Evolutionary conservation across 1,284 basidiomycete species (phyloP), one percentile per base, ranked within the genome.

Genomic region (Apiotrichum gamsii): DNA sequence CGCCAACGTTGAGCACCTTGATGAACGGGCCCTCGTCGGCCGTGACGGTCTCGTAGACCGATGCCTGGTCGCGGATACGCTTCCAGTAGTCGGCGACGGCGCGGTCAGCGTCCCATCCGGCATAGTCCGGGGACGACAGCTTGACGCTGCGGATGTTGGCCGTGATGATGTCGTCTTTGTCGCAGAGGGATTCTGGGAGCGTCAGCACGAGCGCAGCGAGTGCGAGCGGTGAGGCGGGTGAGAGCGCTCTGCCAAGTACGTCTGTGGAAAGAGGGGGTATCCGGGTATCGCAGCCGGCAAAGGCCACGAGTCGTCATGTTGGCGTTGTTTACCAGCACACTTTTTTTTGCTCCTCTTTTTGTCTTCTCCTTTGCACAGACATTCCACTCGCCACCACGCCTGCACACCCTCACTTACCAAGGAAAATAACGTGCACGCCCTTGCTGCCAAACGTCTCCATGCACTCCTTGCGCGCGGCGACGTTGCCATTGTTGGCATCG

Each of bases 91-190:
- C 93, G 54, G 83, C 77, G 3, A 97, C 82, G 0, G 94, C 95
- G 56, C 83, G 79, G 64, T 97, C 87, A 28, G 88, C 85, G 58
- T 95, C 81, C 93, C 94, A 97, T 3, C 80, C 82, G 44, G 83
- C 81, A 69, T 98, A 99, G 70, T 97, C 93, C 3, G 93, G 94
- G 19, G 93, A 97, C 18, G 90, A 94, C 41, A 98, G 89, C 78
- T 98, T 98, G 72, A 98, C 94, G 57, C 83, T 90, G 39, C 93
- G 81, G 43, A 98, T 96, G 65, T 98, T 98, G 8, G 82, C 82
- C 55, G 94, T 85, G 49, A 98, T 90, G 48, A 98, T 86, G 48
- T 91, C 87, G 54, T 89, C 83, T 60, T 91, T 83, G 65, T 90
- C 86, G 64, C 90, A 93, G 10, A 86, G 60, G 3, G 85, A 85